These are phyloP conservation scores for Schoenoplectus triqueter DNA, from an alignment of 202 grass and related monocot genomes.

Conservation along the genomic window DNA sequence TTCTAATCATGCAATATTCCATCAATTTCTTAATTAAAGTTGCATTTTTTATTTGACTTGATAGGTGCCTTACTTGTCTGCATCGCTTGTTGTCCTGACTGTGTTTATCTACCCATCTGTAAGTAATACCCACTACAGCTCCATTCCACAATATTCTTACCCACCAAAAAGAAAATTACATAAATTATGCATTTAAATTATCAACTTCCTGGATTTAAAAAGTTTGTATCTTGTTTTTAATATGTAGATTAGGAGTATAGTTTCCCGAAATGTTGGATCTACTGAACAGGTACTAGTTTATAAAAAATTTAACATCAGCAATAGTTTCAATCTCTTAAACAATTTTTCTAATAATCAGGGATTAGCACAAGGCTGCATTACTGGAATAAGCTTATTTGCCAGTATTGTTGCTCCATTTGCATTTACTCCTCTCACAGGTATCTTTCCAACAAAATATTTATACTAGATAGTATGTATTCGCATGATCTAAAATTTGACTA, in stretches of 20 bases:
- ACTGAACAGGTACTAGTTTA: constrained; percentile 72
- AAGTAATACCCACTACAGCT: constrained; percentile 30
- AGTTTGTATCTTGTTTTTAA: constrained; percentile 18
- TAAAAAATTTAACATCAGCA: not conserved
- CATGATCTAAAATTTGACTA: not conserved
- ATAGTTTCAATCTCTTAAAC: constrained; percentile 6
- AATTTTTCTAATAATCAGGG: constrained; percentile 53
- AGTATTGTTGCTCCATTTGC: constrained; percentile 75
- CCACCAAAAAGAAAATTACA: not conserved
- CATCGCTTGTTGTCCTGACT: constrained; percentile 63
- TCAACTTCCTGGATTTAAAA: not conserved
- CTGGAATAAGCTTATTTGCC: constrained; percentile 82
- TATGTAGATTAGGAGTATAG: constrained; percentile 75
- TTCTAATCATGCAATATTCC: not conserved
- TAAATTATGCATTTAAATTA: not conserved
- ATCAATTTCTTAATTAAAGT: not conserved
- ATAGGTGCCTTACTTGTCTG: constrained; percentile 85
- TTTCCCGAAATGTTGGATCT: constrained; percentile 71
- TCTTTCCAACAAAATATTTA: not conserved
- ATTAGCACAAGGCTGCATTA: constrained; percentile 93
- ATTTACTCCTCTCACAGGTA: constrained; percentile 93
- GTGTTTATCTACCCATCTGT: constrained; percentile 86
- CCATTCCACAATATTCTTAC: not conserved
- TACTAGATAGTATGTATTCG: not conserved
- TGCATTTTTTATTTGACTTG: constrained; percentile 27